Percentiles rank a stretch among this genome's conserved stretches.
These are phyloP conservation scores for Polygonum aviculare DNA, from an alignment of 148 eudicot species.

Conservation along the genomic window DNA sequence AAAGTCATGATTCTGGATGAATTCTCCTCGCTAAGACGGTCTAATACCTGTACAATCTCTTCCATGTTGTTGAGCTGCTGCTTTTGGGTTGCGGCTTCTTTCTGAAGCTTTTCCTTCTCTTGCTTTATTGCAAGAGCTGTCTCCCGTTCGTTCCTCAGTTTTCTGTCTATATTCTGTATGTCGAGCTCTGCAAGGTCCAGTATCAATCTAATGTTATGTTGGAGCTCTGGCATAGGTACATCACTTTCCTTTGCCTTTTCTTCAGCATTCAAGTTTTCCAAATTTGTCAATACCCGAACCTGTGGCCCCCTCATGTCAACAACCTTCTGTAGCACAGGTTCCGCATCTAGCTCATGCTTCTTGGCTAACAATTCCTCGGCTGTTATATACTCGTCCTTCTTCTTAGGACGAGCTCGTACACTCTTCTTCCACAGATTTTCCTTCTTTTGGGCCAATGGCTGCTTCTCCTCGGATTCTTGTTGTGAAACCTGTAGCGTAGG, in stretches of 20 bases:
- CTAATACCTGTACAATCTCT: slow-evolving; percentile 40
- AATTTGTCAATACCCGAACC: slow-evolving; percentile 65
- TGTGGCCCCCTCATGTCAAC: slow-evolving; percentile 94
- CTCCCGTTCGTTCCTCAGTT: slow-evolving; percentile 78
- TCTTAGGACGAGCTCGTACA: slow-evolving; percentile 10
- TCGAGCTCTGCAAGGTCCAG: slow-evolving; percentile 65
- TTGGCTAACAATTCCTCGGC: too few species aligned
- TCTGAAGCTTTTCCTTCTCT: slow-evolving; percentile 46
- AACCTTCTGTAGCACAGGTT: slow-evolving; percentile 46
- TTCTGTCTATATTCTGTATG: slow-evolving; percentile 58
- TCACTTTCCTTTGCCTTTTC: slow-evolving; percentile 55
- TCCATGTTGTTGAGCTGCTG: slow-evolving; percentile 52
- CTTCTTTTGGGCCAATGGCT: slow-evolving; percentile 19
- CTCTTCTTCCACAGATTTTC: slow-evolving; percentile 63
- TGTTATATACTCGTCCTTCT: too few species aligned
- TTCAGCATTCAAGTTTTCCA: slow-evolving; percentile 82
- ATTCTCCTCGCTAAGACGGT: slow-evolving; percentile 36
- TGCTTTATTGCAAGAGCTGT: slow-evolving; percentile 52
- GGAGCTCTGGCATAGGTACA: slow-evolving; percentile 78
- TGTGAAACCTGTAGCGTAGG: slow-evolving; percentile 12
- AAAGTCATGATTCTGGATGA: slow-evolving; percentile 45
- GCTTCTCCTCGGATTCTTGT: slow-evolving; percentile 41
- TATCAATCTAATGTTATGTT: slow-evolving; percentile 61
- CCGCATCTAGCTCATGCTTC: too few species aligned
- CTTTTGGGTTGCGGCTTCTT: too few species aligned